These are phyloP conservation scores for Aspergillus neoniger DNA, from an alignment of 2,329 filamentous ascomycete genomes.

Conservation along the genomic window DNA sequence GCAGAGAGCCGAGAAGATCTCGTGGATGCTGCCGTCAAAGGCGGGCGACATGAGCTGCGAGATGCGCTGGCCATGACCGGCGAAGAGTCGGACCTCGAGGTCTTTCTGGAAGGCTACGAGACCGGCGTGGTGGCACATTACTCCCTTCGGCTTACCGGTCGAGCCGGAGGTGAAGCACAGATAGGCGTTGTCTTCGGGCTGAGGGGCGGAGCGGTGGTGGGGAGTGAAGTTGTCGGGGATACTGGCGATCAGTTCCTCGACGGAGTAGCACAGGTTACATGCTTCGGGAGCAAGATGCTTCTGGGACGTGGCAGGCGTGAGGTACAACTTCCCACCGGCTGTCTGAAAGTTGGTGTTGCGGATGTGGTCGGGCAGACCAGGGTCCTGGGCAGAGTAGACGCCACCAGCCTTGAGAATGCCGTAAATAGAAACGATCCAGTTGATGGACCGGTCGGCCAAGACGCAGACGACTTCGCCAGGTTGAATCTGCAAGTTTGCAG, in stretches of 20 bases:
- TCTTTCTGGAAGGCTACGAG: slow-evolving; percentile 41
- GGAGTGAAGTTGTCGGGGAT: no score
- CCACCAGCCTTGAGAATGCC: slow-evolving; percentile 11
- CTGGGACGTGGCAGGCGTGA: background rate
- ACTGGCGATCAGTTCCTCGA: no score
- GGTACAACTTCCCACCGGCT: no score
- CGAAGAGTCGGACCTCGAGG: slow-evolving; percentile 35
- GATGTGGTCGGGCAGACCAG: background rate
- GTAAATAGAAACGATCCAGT: slow-evolving; percentile 16
- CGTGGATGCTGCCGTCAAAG: slow-evolving; percentile 51
- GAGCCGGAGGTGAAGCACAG: slow-evolving; percentile 49
- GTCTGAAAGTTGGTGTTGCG: background rate
- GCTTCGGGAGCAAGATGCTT: no score
- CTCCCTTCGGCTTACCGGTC: slow-evolving; percentile 22
- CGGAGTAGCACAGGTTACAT: no score
- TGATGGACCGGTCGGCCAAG: slow-evolving; percentile 21
- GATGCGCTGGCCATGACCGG: slow-evolving; percentile 36
- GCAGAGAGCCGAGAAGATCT: slow-evolving; percentile 44
- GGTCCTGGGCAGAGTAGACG: slow-evolving; percentile 26
- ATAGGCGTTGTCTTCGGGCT: slow-evolving; percentile 32
- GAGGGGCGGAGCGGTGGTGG: no score
- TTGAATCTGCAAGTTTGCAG: slow-evolving; percentile 8
- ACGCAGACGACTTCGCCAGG: slow-evolving; percentile 11
- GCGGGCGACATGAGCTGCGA: slow-evolving; percentile 47
- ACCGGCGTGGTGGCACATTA: slow-evolving; percentile 34